Evolutionary conservation across 495 filamentous ascomycete species (phyloP), one percentile per base, ranked within the genome.

Genomic region (Aspergillus steynii): DNA sequence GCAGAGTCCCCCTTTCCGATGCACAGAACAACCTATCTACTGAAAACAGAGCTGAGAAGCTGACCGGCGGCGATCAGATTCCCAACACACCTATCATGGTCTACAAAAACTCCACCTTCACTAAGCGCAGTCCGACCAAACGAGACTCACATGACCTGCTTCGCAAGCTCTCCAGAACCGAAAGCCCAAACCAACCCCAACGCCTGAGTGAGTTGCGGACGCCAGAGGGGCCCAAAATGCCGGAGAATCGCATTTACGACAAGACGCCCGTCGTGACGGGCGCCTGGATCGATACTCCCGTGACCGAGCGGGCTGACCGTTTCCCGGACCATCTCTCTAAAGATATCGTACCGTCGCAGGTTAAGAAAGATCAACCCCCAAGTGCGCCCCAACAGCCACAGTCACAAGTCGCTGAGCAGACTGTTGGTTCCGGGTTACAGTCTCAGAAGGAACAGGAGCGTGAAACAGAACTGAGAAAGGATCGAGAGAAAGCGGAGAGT

Each of bases 101-200:
- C 46, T 86, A 79, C 62, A 83, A 71, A 57, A 76, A 64, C 26
- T 69, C 74, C 5, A 68, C 62, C 31, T 74, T 73, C 53, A 72
- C 32, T 53, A 71, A 67, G 56, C 69, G 71, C 53, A 74, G 61
- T 29, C 69, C 79, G 9, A 61, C 67, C 20, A 77, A 76, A 57
- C 79, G 83, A 53, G 89, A 90, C 64, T 90, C 90, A 0, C 82
- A 83, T 34, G 85, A 88, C 56, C 70, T 92, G 34, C 78, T 92
- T 60, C 83, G 83, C 53, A 83, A 79, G 55, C 77, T 93, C 6
- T 85, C 88, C 3, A 78, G 85, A 66, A 82, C 83, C 25, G 82
- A 86, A 26, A 89, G 82, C 64, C 76, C 71, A 4, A 61, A 69
- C 42, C 71, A 74, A 20, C 56, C 61, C 10, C 64, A 70, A 27